Conservation (phyloP, 257 asterid genomes). For the Eucommia ulmoides region DNA sequence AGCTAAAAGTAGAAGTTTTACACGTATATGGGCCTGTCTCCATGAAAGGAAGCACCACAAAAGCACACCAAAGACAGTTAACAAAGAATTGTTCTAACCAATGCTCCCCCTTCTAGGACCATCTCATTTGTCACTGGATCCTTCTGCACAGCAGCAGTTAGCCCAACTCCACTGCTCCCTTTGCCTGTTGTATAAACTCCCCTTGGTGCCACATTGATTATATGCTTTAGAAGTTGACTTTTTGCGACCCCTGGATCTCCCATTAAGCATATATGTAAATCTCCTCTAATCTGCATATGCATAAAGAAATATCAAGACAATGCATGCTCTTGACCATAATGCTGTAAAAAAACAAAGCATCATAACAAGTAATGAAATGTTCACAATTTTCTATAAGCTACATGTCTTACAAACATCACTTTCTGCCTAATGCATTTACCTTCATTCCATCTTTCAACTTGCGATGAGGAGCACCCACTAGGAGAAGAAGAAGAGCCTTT, state of each 20-base stretch:
- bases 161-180: conserved; percentile 99
- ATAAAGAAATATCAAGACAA: not conserved
- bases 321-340: not conserved
- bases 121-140: conserved; percentile 95
- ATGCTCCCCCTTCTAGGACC: conserved; percentile 98
- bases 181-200: conserved; percentile 94
- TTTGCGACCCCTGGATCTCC: conserved; percentile 99
- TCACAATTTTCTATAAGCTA: no score
- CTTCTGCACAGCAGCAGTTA: conserved; percentile 98
- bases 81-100: conserved; percentile 40
- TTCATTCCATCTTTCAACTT: conserved; percentile 93
- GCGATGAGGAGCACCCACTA: no score
- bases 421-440: conserved; percentile 38
- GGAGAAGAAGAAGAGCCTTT: conserved; percentile 93
- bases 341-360: not conserved
- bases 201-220: conserved; percentile 92
- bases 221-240: conserved; percentile 97
- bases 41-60: not conserved
- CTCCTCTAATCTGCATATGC: conserved; percentile 65
- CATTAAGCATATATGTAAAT: conserved; percentile 72
- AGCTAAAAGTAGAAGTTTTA: no score
- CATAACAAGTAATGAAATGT: no score
- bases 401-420: no score
- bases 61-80: not conserved
- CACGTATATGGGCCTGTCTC: not conserved